Evolutionary conservation across 2,329 filamentous ascomycete genomes (phyloP).

Genomic region (Penicillium hesseltinei): DNA sequence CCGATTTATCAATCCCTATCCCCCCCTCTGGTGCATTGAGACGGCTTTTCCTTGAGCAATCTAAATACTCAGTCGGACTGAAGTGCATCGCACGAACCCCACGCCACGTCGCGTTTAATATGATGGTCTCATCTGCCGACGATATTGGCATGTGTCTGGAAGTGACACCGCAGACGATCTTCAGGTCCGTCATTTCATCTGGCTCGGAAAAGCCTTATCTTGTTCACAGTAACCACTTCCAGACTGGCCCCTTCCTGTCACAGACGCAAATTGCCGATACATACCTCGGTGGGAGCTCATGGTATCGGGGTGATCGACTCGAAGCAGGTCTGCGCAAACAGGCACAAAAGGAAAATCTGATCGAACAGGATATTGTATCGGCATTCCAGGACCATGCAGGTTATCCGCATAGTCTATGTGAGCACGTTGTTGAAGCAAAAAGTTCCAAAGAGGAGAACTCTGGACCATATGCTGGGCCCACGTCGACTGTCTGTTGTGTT

Average conservation of each 20-base stretch:
- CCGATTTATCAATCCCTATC: not conserved
- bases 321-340: not conserved
- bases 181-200: not conserved
- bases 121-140: not conserved
- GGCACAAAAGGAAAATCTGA: not conserved
- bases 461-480: not conserved
- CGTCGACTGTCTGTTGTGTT: not conserved
- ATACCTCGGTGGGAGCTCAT: not conserved
- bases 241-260: not conserved
- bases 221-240: not conserved
- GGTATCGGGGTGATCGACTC: not conserved
- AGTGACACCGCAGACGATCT: not conserved
- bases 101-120: not conserved
- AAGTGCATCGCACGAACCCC: not conserved
- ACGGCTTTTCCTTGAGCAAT: not conserved
- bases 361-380: not conserved
- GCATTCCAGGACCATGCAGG: not conserved
- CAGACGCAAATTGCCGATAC: not conserved
- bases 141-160: not conserved
- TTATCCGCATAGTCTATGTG: not conserved
- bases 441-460: not conserved
- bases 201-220: not conserved
- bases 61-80: not conserved
- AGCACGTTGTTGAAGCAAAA: not conserved
- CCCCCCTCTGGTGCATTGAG: not conserved